Conservation (phyloP, 2,329 filamentous ascomycete species). For the Trichoderma polysporum region DNA sequence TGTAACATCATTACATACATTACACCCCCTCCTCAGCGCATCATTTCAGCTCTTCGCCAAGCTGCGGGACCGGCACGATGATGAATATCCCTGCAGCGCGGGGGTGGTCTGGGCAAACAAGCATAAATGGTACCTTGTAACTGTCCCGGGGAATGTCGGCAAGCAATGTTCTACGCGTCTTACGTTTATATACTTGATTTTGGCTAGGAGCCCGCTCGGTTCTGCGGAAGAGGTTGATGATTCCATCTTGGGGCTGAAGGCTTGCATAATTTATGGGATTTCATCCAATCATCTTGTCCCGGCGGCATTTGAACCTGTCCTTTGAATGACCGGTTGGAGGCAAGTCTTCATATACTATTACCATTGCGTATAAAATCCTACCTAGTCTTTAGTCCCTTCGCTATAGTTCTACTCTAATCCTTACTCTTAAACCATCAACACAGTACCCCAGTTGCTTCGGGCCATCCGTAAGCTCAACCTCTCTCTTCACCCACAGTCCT, state of each 20-base stretch:
- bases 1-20: neutral
- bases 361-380: neutral
- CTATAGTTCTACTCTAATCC: slow-evolving; percentile 63
- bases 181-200: neutral
- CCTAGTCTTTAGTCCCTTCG: neutral
- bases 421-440: slow-evolving; percentile 71
- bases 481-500: slow-evolving; percentile 70
- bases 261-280: neutral
- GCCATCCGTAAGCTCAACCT: slow-evolving; percentile 76
- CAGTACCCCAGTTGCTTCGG: slow-evolving; percentile 81
- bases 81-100: neutral
- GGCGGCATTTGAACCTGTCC: neutral
- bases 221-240: neutral
- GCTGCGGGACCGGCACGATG: neutral
- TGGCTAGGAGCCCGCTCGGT: neutral
- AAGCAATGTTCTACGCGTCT: neutral
- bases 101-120: neutral
- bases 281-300: neutral
- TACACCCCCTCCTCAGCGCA: neutral
- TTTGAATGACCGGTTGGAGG: neutral
- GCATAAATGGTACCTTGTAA: slow-evolving; percentile 3
- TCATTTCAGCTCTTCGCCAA: neutral
- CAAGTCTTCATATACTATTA: neutral
- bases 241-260: neutral
- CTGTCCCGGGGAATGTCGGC: neutral